These are phyloP conservation scores for Cercospora sesami DNA, from an alignment of 2,329 filamentous ascomycete genomes.

Conservation along the genomic window DNA sequence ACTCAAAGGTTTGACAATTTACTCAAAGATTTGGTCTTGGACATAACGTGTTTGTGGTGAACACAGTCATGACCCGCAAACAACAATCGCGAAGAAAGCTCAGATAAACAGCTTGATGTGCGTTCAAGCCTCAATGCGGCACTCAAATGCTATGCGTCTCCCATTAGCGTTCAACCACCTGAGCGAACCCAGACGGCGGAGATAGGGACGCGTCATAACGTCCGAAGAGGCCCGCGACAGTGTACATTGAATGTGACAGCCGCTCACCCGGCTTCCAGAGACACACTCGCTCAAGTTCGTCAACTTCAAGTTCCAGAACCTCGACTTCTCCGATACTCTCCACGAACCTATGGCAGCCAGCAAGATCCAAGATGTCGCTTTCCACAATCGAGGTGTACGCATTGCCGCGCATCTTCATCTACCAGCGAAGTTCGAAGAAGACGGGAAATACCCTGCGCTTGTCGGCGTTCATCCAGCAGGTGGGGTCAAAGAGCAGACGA, in stretches of 20 bases:
- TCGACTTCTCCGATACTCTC: background rate
- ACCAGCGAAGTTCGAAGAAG: background rate
- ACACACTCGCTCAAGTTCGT: background rate
- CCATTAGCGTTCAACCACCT: background rate
- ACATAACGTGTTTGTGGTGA: background rate
- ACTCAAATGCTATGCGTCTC: background rate
- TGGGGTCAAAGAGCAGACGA: background rate
- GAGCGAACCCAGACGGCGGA: background rate
- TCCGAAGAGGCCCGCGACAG: background rate
- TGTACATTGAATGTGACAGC: background rate
- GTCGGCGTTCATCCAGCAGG: background rate
- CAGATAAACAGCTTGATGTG: background rate
- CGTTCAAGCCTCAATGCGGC: background rate
- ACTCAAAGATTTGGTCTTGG: background rate
- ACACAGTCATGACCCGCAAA: background rate
- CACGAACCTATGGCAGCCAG: background rate
- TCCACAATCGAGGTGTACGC: background rate
- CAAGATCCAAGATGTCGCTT: background rate
- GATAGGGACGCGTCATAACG: background rate
- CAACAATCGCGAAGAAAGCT: background rate
- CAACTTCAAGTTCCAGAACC: background rate
- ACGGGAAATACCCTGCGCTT: background rate
- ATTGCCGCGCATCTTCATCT: background rate
- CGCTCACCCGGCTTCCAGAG: background rate
- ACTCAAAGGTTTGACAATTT: too few species aligned